Conservation (phyloP, 345 rosid genomes). For the Carallia pectinifolia region DNA sequence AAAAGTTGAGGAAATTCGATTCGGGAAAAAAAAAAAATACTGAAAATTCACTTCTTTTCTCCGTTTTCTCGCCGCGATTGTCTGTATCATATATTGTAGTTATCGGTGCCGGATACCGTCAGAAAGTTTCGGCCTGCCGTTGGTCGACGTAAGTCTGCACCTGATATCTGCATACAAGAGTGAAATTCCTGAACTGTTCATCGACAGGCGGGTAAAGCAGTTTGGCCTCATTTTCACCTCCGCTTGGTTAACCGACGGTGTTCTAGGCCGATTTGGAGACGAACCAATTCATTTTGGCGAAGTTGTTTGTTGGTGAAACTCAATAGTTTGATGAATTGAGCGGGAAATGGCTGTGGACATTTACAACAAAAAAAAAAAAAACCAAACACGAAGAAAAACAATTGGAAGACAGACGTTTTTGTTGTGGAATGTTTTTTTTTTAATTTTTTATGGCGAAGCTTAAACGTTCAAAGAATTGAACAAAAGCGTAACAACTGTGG, state of each 20-base stretch:
- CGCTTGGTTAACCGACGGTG: conserved; percentile 76
- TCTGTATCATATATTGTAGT: conserved; percentile 40
- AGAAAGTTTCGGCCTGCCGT: conserved; percentile 75
- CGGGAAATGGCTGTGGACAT: too few relatives aligned
- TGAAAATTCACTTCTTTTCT: conserved; percentile 4
- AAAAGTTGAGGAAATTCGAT: too few relatives aligned
- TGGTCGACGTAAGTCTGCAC: conserved; percentile 80
- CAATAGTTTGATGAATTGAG: too few relatives aligned
- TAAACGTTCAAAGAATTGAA: too few relatives aligned
- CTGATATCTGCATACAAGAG: conserved; percentile 92
- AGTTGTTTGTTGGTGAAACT: conserved; percentile 46
- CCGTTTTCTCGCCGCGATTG: conserved; percentile 18
- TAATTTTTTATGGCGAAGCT: too few relatives aligned
- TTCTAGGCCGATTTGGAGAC: conserved; percentile 84
- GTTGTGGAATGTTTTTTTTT: too few relatives aligned
- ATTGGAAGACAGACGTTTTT: too few relatives aligned
- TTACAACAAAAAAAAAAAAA: too few relatives aligned
- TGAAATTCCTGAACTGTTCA: conserved; percentile 93
- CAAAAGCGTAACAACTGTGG: too few relatives aligned
- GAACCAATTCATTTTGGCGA: conserved; percentile 85
- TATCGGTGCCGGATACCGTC: conserved; percentile 65
- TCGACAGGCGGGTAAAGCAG: conserved; percentile 72
- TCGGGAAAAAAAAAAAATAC: too few relatives aligned
- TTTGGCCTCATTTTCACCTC: conserved; percentile 83
- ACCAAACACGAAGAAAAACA: too few relatives aligned